These are phyloP conservation scores for Pleurotus sapidus DNA, from an alignment of 768 basidiomycete genomes.

Conservation along the genomic window DNA sequence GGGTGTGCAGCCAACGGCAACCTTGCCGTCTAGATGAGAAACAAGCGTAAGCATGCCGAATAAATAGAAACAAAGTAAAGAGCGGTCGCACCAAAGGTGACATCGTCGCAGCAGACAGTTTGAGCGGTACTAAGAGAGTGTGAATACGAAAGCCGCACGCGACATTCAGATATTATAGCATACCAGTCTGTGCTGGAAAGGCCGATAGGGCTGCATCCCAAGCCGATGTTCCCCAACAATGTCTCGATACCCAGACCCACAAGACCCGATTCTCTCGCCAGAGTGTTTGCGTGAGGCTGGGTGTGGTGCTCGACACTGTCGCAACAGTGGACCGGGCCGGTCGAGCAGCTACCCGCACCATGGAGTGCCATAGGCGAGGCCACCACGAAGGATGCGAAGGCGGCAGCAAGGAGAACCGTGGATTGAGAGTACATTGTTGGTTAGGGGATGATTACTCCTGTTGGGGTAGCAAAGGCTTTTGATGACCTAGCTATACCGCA, in stretches of 20 bases:
- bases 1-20: conserved; percentile 6
- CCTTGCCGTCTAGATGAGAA: neutral
- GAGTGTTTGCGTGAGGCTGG: neutral
- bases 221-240: conserved; percentile 1
- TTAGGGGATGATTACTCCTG: neutral
- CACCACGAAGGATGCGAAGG: neutral
- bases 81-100: neutral
- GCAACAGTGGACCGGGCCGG: conserved; percentile 2
- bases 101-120: conserved; percentile 5
- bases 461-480: neutral
- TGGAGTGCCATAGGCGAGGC: conserved; percentile 1
- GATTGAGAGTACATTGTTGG: neutral
- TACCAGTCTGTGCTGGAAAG: conserved; percentile 1
- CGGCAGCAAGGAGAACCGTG: conserved; percentile 1
- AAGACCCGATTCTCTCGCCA: neutral
- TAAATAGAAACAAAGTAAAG: neutral
- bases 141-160: neutral
- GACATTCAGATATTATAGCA: neutral
- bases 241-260: neutral
- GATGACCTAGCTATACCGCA: neutral
- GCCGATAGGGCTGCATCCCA: neutral
- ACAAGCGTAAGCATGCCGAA: no score
- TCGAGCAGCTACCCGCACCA: neutral
- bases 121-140: neutral
- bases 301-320: conserved; percentile 5